Base-by-base conservation (phyloP, 208 protist species). In the Acanthamoeba castellanii region DNA sequence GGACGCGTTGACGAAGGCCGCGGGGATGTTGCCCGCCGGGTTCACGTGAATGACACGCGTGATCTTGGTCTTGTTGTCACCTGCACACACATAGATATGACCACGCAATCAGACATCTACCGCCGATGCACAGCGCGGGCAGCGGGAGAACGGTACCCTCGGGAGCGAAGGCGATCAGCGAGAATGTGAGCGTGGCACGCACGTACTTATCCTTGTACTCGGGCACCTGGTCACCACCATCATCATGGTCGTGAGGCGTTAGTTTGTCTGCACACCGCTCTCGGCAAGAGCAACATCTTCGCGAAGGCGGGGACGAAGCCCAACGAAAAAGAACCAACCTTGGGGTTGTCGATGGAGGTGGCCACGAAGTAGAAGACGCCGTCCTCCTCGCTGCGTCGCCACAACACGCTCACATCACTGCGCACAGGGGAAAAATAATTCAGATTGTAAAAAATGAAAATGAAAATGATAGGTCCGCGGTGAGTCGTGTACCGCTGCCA, bases 11-110 rank as follows among this genome's bases (percentile, higher is more conserved):
- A 81, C 34, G 22, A 81, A 42, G 6, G 72, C 5, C 20, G 72
- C 72, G 18, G 72, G 72, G 37, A 81, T 81, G 72, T 81, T 52
- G 72, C 72, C 72, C 72, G 72, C 30, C 20, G 72, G 72, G 72
- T 81, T 81, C 18, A 50, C 20, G 37, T 81, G 72, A 20, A 81
- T 0, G 34, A 81, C 9, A 20, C 72, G 72, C 30, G 18, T 22
- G 34, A 81, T 2, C 20, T 81, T 81, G 72, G 34, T 52, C 72
- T 81, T 81, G 72, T 42, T n/a, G 27, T 81, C 72, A n/a, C 72
- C 72, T 81, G 34, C 3, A 25, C 59, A 20, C 14, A 66, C 22
- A 25, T 6, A 3, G 22, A 66, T 6, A 66, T n/a, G 3, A 37
- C 37, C 37, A n/a, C 59, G 25, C 25, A 7, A 8, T 18, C 59